Percentiles rank a stretch among this genome's conserved stretches.
Evolutionary conservation across 768 basidiomycete species (phyloP).

Genomic region (Cubamyces lactineus): DNA sequence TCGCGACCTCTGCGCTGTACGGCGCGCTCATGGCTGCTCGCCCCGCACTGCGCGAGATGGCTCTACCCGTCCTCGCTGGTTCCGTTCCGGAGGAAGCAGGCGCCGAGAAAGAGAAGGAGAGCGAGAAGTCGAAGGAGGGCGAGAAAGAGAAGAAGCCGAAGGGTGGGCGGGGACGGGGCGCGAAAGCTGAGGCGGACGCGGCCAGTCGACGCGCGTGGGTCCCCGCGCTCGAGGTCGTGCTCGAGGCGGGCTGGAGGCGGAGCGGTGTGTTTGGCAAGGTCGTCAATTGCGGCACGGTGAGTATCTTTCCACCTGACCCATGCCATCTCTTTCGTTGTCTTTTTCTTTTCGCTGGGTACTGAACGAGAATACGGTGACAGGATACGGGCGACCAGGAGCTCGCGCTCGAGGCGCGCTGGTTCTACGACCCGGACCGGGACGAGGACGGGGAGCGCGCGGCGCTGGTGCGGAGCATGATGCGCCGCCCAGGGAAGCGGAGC

Average conservation of each 20-base stretch:
- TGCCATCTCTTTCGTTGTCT: neutral
- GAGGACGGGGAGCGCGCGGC: slow-evolving; percentile 70
- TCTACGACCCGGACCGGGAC: slow-evolving; percentile 75
- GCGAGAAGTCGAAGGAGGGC: neutral
- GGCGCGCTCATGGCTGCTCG: slow-evolving; percentile 54
- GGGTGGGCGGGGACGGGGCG: slow-evolving; percentile 29
- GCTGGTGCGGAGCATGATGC: slow-evolving; percentile 73
- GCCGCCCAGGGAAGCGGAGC: slow-evolving; percentile 69
- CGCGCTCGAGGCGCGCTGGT: slow-evolving; percentile 68
- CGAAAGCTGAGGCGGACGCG: slow-evolving; percentile 15
- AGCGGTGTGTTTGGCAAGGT: slow-evolving; percentile 75
- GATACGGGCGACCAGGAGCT: slow-evolving; percentile 43
- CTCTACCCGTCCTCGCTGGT: slow-evolving; percentile 6
- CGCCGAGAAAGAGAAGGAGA: slow-evolving; percentile 37
- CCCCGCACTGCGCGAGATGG: slow-evolving; percentile 46
- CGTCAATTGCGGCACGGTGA: slow-evolving; percentile 62
- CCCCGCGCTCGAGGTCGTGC: slow-evolving; percentile 49
- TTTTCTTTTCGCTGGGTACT: neutral
- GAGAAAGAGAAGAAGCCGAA: slow-evolving; percentile 8
- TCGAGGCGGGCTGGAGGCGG: slow-evolving; percentile 48
- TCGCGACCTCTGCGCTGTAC: slow-evolving; percentile 58
- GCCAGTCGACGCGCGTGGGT: slow-evolving; percentile 44
- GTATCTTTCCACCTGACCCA: no score
- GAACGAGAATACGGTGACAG: slow-evolving; percentile 34
- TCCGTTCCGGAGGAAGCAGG: neutral